phyloP scores from a whole-genome alignment of 306 rosid species.

The Cucumis cinereus region DNA sequence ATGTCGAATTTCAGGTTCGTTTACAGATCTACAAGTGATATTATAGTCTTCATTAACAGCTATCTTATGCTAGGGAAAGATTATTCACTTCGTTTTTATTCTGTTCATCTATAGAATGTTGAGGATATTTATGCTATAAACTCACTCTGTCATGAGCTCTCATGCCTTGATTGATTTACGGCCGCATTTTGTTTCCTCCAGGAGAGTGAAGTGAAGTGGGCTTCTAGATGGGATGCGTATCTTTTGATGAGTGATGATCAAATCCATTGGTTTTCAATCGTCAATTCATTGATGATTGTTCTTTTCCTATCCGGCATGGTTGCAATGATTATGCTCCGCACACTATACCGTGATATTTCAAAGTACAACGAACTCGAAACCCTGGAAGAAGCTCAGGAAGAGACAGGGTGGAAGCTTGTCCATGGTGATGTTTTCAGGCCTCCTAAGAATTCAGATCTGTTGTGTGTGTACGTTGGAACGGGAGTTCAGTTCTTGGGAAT shows the following conservation, averaged over 20 bases:
- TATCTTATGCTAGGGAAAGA: neutral
- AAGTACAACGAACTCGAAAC: conserved; percentile 97
- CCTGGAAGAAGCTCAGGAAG: conserved; percentile 99
- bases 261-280: conserved; percentile 96
- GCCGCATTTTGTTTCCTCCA: conserved; percentile 14
- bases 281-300: conserved; percentile 94
- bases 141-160: neutral
- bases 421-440: conserved; percentile 98
- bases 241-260: conserved; percentile 90
- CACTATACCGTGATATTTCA: conserved; percentile 91
- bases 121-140: neutral
- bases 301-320: conserved; percentile 99
- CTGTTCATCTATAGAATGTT: neutral
- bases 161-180: neutral
- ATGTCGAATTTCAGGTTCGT: conserved; percentile 87
- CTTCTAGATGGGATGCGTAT: conserved; percentile 99
- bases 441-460: conserved; percentile 67
- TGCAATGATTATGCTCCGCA: conserved; percentile 97
- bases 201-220: conserved; percentile 98
- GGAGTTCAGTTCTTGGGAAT: conserved; percentile 93
- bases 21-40: neutral
- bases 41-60: neutral
- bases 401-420: conserved; percentile 99
- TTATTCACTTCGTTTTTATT: too few species aligned
- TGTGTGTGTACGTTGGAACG: conserved; percentile 87